phyloP scores from a whole-genome alignment of 2,329 filamentous ascomycete genomes.

The Clonostachys solani region DNA sequence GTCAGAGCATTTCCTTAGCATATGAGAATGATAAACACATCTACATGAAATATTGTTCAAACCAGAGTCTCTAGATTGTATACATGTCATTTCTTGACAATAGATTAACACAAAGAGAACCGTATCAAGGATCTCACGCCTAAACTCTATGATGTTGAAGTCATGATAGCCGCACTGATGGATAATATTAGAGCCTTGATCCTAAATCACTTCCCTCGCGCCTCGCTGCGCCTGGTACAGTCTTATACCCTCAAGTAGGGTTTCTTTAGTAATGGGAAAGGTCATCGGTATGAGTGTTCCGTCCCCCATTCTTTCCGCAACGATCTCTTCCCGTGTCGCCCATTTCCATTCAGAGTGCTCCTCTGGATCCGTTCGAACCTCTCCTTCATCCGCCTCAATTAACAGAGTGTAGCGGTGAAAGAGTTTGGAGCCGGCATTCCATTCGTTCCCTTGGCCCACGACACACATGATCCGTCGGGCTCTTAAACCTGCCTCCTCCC shows the following conservation, averaged over 20 bases:
- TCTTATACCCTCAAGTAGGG: constrained; percentile 13
- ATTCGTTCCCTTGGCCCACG: constrained; percentile 23
- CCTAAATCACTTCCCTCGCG: no score
- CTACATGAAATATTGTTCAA: no score
- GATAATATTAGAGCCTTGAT: no score
- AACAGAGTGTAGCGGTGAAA: constrained; percentile 17
- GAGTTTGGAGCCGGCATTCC: constrained; percentile 8
- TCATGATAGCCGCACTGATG: no score
- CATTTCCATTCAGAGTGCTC: constrained; percentile 34
- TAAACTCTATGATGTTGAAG: no score
- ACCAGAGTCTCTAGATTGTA: no score
- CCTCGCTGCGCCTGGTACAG: constrained; percentile 10
- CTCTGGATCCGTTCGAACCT: constrained; percentile 25
- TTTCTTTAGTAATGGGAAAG: constrained; percentile 13
- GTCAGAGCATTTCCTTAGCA: no score
- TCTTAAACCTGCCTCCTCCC: constrained; percentile 38
- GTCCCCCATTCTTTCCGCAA: constrained; percentile 13
- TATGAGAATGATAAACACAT: no score
- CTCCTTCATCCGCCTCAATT: constrained; percentile 18
- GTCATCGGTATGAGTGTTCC: constrained; percentile 21
- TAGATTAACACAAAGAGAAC: no score
- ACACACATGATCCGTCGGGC: constrained; percentile 17
- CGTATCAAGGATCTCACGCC: no score
- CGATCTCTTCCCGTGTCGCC: constrained; percentile 30
- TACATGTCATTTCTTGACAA: no score